Conservation (phyloP, 768 basidiomycete genomes). For the Hypholoma sublateritium region DNA sequence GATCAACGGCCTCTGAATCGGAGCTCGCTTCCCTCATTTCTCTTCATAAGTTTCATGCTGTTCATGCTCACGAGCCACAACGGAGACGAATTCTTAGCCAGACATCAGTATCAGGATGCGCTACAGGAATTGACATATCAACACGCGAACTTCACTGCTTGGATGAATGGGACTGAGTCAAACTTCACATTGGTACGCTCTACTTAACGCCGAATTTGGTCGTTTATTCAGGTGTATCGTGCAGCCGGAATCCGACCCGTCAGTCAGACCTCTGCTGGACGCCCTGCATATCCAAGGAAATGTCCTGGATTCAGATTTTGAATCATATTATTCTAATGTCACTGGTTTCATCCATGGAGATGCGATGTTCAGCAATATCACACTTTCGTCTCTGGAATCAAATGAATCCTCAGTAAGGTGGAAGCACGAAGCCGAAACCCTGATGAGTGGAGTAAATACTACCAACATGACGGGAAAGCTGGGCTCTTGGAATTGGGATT, state of each 20-base stretch:
- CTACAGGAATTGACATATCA: constrained; percentile 57
- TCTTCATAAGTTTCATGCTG: constrained; percentile 72
- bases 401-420: constrained; percentile 42
- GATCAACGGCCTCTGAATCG: constrained; percentile 47
- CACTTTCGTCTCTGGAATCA: constrained; percentile 39
- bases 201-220: neutral
- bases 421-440: constrained; percentile 48
- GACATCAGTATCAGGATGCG: constrained; percentile 68
- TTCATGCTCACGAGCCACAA: constrained; percentile 80
- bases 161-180: constrained; percentile 66
- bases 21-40: constrained; percentile 68
- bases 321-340: constrained; percentile 72
- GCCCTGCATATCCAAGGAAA: constrained; percentile 45
- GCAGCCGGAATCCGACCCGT: constrained; percentile 48
- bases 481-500: constrained; percentile 73
- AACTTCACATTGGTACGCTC: constrained; percentile 64
- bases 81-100: constrained; percentile 62
- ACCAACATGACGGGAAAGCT: constrained; percentile 47
- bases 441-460: constrained; percentile 49
- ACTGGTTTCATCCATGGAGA: constrained; percentile 78
- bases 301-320: constrained; percentile 40
- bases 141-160: constrained; percentile 71
- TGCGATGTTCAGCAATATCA: constrained; percentile 63
- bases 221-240: neutral
- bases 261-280: constrained; percentile 47